Evolutionary conservation across 2,329 filamentous ascomycete species (phyloP).

Genomic region (Westerdykella aurantiaca): DNA sequence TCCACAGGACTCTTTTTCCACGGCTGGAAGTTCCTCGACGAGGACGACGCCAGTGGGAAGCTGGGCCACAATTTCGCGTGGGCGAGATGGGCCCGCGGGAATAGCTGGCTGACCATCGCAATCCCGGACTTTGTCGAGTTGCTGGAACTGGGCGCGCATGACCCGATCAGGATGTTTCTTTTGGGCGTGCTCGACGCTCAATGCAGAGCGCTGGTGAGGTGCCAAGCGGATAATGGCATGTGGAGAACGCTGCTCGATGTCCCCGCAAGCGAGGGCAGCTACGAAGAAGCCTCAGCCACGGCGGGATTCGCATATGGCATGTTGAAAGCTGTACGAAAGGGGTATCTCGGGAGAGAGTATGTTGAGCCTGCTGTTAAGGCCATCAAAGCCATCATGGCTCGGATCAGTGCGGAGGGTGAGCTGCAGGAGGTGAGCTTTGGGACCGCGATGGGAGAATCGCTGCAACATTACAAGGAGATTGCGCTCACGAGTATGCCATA

Average conservation of each 20-base stretch:
- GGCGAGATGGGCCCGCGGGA: constrained; percentile 55
- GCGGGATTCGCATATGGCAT: constrained; percentile 78
- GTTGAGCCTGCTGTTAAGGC: constrained; percentile 59
- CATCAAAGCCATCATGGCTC: constrained; percentile 59
- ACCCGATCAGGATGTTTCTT: constrained; percentile 57
- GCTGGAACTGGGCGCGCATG: constrained; percentile 53
- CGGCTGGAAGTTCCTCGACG: constrained; percentile 70
- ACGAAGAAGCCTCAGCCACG: constrained; percentile 70
- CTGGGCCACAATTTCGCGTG: constrained; percentile 53
- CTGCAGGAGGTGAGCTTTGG: constrained; percentile 71
- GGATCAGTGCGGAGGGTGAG: constrained; percentile 63
- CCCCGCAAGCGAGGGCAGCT: too few species aligned
- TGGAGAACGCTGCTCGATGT: too few species aligned
- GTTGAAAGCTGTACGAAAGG: constrained; percentile 64
- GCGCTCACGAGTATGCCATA: constrained; percentile 76
- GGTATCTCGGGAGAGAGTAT: constrained; percentile 61
- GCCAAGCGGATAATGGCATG: too few species aligned
- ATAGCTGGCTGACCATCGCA: constrained; percentile 75
- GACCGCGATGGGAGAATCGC: constrained; percentile 66
- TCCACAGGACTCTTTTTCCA: constrained; percentile 72
- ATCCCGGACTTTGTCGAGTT: constrained; percentile 76
- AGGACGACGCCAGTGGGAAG: constrained; percentile 39
- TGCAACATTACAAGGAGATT: constrained; percentile 75
- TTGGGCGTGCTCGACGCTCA: constrained; percentile 63
- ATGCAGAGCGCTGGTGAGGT: constrained; percentile 59